Conservation (phyloP, 768 basidiomycete genomes). For the Psilocybe tampanensis region DNA sequence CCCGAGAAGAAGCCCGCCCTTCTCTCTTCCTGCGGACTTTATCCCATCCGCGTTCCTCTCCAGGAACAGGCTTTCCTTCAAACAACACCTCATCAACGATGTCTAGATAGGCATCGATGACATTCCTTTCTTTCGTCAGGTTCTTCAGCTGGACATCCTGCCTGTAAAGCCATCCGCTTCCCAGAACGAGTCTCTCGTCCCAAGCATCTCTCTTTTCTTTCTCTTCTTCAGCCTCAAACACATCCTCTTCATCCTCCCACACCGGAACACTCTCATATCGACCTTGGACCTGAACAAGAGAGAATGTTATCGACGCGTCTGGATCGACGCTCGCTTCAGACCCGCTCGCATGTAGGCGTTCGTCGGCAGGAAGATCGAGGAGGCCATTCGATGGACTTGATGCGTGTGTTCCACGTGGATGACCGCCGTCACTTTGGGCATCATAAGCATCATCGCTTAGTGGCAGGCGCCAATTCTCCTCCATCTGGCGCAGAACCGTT, state of each 20-base stretch:
- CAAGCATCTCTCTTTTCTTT: slow-evolving; percentile 71
- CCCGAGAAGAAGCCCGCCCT: slow-evolving; percentile 43
- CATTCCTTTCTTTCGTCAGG: slow-evolving; percentile 56
- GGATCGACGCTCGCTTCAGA: slow-evolving; percentile 43
- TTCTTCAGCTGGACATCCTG: slow-evolving; percentile 61
- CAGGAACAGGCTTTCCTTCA: slow-evolving; percentile 51
- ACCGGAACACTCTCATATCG: slow-evolving; percentile 68
- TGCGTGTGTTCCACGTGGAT: slow-evolving; percentile 26
- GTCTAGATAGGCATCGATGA: slow-evolving; percentile 66
- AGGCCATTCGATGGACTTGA: slow-evolving; percentile 34
- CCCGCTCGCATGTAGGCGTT: slow-evolving; percentile 21
- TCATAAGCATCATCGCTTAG: slow-evolving; percentile 84
- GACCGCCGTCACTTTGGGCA: slow-evolving; percentile 69
- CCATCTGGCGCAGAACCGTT: slow-evolving; percentile 74
- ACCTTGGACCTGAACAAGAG: slow-evolving; percentile 70
- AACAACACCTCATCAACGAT: slow-evolving; percentile 84
- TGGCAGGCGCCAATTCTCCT: slow-evolving; percentile 77
- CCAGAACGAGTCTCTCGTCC: slow-evolving; percentile 81
- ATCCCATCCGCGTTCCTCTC: slow-evolving; percentile 51
- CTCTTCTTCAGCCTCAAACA: slow-evolving; percentile 42
- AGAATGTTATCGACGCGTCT: slow-evolving; percentile 68
- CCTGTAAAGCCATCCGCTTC: slow-evolving; percentile 81
- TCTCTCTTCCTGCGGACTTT: slow-evolving; percentile 48
- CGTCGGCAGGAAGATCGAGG: slow-evolving; percentile 42
- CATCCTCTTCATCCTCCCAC: slow-evolving; percentile 76